Conservation (phyloP, 2,329 filamentous ascomycete species). For the Neocatenulostroma microsporum region DNA sequence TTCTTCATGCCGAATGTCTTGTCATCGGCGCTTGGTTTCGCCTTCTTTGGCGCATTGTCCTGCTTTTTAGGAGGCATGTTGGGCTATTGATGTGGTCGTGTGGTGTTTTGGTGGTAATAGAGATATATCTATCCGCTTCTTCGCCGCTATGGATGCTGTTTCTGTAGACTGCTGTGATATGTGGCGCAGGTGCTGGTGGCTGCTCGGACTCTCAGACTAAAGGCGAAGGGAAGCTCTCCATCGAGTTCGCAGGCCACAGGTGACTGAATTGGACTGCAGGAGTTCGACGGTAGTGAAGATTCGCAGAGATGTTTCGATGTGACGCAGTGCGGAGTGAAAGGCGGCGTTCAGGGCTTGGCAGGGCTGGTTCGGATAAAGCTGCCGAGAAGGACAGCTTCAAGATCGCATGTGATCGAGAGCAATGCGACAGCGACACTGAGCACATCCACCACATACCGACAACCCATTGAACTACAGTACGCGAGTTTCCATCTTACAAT, state of each 20-base stretch:
- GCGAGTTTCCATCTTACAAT: too few species aligned
- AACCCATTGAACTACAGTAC: background rate
- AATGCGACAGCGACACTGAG: too few species aligned
- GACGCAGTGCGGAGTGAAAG: too few species aligned
- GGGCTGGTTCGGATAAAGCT: too few species aligned
- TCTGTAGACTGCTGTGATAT: background rate
- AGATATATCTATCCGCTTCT: constrained; percentile 7
- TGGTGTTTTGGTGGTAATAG: background rate
- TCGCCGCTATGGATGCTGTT: constrained; percentile 8
- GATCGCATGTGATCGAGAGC: too few species aligned
- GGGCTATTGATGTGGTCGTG: constrained; percentile 20
- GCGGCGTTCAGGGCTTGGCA: too few species aligned
- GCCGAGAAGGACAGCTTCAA: constrained; percentile 2
- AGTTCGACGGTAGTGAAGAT: too few species aligned
- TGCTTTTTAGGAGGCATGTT: constrained; percentile 72
- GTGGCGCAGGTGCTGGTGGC: background rate
- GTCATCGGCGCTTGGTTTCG: constrained; percentile 67
- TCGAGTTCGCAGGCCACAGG: too few species aligned
- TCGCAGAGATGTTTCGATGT: too few species aligned
- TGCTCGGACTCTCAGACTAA: constrained; percentile 12
- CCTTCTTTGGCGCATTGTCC: constrained; percentile 40
- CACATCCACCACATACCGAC: too few species aligned
- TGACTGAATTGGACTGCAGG: too few species aligned
- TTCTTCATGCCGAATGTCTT: constrained; percentile 99
- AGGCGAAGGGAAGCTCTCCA: constrained; percentile 31